Base-by-base conservation (phyloP, 2,329 filamentous ascomycete species). In the Rugonectria rugulosa region DNA sequence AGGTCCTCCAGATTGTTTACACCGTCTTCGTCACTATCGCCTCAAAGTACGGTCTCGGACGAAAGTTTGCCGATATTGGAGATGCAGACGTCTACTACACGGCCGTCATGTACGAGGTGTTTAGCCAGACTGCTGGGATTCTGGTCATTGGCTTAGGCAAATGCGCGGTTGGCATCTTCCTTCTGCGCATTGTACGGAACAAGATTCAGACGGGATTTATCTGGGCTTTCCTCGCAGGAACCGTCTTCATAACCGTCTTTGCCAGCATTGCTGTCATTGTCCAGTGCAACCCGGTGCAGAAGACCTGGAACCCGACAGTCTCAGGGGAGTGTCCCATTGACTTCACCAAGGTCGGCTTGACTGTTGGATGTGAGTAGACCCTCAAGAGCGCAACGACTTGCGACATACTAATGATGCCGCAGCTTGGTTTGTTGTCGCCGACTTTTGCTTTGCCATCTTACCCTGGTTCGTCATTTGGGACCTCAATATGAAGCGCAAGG, bases 381-480 rank as follows among this genome's bases (percentile, higher is more conserved):
- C 15, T 20, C 29, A 5, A 11, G 8, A n/a, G 7, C 12, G 20
- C 27, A 1, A 1, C 1, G 10, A 2, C 3, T 5, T 7, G 4
- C 4, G 1, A 4, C 7, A 14, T 21, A 2, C 43, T 59, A 7
- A 59, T 2, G 0, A 32, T 12, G 1, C 0, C 15, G 0, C 3
- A 61, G 59, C 58, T 7, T 61, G 58, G 54, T 59, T 61, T 2
- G 54, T 61, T 0, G 46, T 61, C 6, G 57, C 49, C 1, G 57
- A 61, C n/a, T 61, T 61, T 11, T 43, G 23, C 2, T 61, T 61
- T 17, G 59, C 58, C 0, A 61, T 61, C 10, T 27, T 61, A 1
- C 58, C 49, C 2, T 61, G 58, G 58, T 61, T 61, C 4, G 43
- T 61, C 6, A 61, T 59, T 3, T 61, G 59, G 54, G 49, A 61